Conservation (phyloP, 169 alveolate species). For the Eimeria sp. region DNA sequence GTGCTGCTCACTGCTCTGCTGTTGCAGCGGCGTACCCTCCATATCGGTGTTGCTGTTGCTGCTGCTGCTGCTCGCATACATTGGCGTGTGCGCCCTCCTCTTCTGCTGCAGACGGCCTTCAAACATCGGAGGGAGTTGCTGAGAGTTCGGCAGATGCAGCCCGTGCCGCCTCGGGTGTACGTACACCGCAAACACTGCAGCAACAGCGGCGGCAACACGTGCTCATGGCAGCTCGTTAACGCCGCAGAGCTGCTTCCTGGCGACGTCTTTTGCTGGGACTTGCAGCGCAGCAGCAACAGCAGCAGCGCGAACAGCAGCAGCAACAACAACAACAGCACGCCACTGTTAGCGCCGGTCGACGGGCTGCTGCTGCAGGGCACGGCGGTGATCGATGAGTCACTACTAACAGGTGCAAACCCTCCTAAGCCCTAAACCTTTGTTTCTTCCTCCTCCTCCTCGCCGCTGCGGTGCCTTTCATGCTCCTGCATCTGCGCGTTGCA, state of each 20-base stretch:
- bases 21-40: slow-evolving; percentile 72
- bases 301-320: background rate
- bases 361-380: slow-evolving; percentile 81
- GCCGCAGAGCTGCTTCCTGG: slow-evolving; percentile 97
- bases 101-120: slow-evolving; percentile 10
- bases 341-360: slow-evolving; percentile 73
- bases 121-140: slow-evolving; percentile 14
- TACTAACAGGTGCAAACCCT: slow-evolving; percentile 89
- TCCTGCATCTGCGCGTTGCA: background rate
- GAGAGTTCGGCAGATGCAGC: slow-evolving; percentile 32
- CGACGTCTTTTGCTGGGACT: slow-evolving; percentile 89
- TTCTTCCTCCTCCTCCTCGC: background rate
- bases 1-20: background rate
- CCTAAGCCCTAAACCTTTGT: background rate
- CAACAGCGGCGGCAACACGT: slow-evolving; percentile 80
- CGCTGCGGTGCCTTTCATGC: background rate
- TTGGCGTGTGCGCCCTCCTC: background rate
- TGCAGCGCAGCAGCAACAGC: background rate
- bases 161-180: slow-evolving; percentile 55
- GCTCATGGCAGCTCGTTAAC: slow-evolving; percentile 93
- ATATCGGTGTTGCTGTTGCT: background rate
- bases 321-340: background rate
- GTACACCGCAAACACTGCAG: slow-evolving; percentile 53
- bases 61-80: slow-evolving; percentile 16
- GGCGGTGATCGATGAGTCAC: slow-evolving; percentile 89